Evolutionary conservation across 2,329 filamentous ascomycete genomes (phyloP), one percentile per base, ranked within the genome.

Genomic region (Stenocarpella maydis): DNA sequence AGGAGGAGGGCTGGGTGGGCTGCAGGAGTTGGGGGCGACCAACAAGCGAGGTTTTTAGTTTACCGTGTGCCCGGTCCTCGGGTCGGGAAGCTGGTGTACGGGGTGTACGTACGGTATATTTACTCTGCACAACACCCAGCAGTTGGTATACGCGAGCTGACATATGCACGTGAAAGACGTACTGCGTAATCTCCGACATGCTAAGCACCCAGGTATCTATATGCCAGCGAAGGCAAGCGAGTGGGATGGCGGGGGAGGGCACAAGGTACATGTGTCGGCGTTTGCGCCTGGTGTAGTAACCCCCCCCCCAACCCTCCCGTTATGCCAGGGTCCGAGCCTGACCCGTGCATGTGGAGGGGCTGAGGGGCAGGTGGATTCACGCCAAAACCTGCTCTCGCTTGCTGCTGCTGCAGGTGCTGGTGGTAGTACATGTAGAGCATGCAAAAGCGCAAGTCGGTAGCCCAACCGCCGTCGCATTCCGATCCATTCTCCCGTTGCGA

Each of bases 271-370:
- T 47, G 41, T 47, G 54, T 28, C 37, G 10, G 28, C 37, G 54
- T 26, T 28, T 43, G 8, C 19, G 14, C 55, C 9, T 7, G 31
- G 21, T 34, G 14, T 17, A n/a, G 26, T 45, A 7, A 63, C 58
- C 58, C 58, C 58, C n/a, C n/a, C n/a, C n/a, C n/a, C n/a, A n/a
- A 63, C 58, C 43, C 58, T 63, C 43, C 58, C 58, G 43, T 49
- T 63, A 49, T 24, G 37, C 49, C 37, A 63, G 58, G 58, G 58
- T 63, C 58, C 39, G 58, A 43, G 43, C 37, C n/a, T n/a, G n/a
- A n/a, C n/a, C n/a, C n/a, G n/a, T n/a, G n/a, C n/a, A n/a, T n/a
- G n/a, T n/a, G n/a, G n/a, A n/a, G n/a, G n/a, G n/a, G n/a, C n/a
- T n/a, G 12, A 8, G 19, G 7, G 55, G 55, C 45, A 21, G 55